Percentiles rank a stretch among this genome's conserved stretches.
These are phyloP conservation scores for Marsdenia floribunda DNA, from an alignment of 257 asterid genomes.

Conservation along the genomic window DNA sequence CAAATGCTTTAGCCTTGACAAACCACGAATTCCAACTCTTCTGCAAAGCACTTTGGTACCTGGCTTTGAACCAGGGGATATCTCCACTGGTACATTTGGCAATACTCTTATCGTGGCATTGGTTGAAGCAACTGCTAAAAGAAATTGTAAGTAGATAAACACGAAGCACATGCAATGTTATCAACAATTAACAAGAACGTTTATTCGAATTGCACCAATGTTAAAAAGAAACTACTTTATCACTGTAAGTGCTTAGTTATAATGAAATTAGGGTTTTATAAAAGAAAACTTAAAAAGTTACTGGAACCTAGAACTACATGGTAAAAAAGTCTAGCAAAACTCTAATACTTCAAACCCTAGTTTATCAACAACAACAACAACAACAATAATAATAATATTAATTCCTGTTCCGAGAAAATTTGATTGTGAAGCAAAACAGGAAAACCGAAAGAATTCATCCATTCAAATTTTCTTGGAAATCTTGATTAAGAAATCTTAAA, in stretches of 20 bases:
- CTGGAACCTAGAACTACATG: background rate
- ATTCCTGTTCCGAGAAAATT: background rate
- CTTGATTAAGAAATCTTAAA: background rate
- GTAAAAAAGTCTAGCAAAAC: background rate
- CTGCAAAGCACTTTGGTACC: conserved; percentile 64
- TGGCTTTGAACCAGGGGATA: conserved; percentile 76
- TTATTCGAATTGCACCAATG: background rate
- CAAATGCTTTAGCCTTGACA: conserved; percentile 53
- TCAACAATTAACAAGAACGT: background rate
- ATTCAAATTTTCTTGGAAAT: no score
- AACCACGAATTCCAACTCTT: conserved; percentile 68
- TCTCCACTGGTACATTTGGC: conserved; percentile 53
- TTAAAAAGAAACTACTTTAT: background rate
- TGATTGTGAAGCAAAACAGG: background rate
- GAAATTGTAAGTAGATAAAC: conserved; percentile 6
- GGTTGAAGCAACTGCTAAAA: conserved; percentile 51
- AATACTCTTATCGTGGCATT: conserved; percentile 42
- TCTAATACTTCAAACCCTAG: conserved; percentile 3
- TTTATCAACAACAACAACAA: background rate
- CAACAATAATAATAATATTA: no score
- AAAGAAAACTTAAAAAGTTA: background rate
- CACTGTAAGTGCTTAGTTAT: background rate
- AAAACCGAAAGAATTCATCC: no score
- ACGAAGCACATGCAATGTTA: background rate
- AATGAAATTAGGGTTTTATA: background rate